Conservation (phyloP, 352 stramenopile species). For the Pythium rhizo-oryzae region DNA sequence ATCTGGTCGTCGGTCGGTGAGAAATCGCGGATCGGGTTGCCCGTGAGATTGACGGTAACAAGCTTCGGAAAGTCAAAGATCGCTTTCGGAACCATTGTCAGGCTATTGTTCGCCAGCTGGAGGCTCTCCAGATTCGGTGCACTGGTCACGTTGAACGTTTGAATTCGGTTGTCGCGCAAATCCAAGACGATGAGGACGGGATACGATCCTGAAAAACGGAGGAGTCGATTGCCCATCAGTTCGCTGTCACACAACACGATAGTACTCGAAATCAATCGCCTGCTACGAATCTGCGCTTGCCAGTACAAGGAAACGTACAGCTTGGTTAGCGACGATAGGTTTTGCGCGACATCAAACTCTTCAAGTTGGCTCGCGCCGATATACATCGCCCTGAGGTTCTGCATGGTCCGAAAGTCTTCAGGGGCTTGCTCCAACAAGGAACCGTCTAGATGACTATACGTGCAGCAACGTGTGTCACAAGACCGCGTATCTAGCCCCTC, state of each 20-base stretch:
- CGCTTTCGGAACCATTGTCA: background rate
- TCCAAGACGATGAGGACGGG: background rate
- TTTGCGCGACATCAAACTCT: background rate
- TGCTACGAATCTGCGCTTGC: too few species aligned
- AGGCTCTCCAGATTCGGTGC: background rate
- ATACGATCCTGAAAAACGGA: background rate
- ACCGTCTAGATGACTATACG: background rate
- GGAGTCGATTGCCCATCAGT: background rate
- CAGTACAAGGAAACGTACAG: background rate
- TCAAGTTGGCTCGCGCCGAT: background rate
- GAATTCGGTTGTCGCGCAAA: background rate
- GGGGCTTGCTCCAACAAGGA: background rate
- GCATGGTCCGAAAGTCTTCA: background rate
- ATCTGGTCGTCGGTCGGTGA: background rate
- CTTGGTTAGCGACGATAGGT: background rate
- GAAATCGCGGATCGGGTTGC: constrained; percentile 2
- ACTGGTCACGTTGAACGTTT: background rate
- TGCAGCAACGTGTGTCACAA: background rate
- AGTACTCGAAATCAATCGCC: too few species aligned
- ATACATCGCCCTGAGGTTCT: background rate
- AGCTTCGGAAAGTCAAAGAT: background rate
- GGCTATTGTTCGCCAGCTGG: background rate
- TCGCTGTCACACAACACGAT: too few species aligned
- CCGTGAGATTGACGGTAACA: background rate
- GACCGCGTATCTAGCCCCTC: background rate